Percentiles rank a stretch among this genome's conserved stretches.
Conservation (phyloP, 2,329 filamentous ascomycete species). For the Sodiomyces alkalinus region DNA sequence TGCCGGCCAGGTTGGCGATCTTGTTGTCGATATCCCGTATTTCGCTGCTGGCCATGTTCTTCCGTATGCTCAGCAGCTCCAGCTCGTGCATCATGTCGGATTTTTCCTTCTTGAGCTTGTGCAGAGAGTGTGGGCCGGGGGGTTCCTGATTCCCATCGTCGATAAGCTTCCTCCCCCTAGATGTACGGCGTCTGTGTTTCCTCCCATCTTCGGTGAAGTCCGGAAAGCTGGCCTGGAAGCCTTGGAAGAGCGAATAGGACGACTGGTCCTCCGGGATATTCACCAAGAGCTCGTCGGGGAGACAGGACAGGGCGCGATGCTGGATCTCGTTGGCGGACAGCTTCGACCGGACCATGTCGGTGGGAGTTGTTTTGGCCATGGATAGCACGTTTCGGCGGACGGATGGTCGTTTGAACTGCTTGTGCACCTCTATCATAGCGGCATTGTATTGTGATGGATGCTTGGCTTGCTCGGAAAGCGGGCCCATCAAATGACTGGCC, state of each 20-base stretch:
- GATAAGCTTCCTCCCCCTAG: slow-evolving; percentile 63
- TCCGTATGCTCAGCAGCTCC: slow-evolving; percentile 81
- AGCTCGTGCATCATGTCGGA: slow-evolving; percentile 67
- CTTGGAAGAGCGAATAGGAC: slow-evolving; percentile 87
- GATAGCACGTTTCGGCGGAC: slow-evolving; percentile 85
- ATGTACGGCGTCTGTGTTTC: slow-evolving; percentile 54
- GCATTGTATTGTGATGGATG: slow-evolving; percentile 54
- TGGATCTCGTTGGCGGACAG: slow-evolving; percentile 87
- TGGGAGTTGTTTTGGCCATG: slow-evolving; percentile 80
- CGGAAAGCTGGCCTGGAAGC: slow-evolving; percentile 82
- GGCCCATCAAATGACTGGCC: slow-evolving; percentile 74
- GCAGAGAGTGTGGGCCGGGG: slow-evolving; percentile 50
- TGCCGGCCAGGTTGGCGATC: slow-evolving; percentile 80
- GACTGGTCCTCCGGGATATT: slow-evolving; percentile 82
- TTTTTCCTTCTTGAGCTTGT: slow-evolving; percentile 66
- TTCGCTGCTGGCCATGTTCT: slow-evolving; percentile 95
- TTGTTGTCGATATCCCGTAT: slow-evolving; percentile 96
- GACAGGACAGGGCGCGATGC: slow-evolving; percentile 73
- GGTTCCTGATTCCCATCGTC: slow-evolving; percentile 41
- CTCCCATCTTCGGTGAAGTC: slow-evolving; percentile 53
- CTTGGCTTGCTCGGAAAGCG: slow-evolving; percentile 38
- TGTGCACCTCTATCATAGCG: slow-evolving; percentile 80
- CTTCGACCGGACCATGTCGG: slow-evolving; percentile 81
- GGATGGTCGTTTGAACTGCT: slow-evolving; percentile 68
- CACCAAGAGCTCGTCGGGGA: slow-evolving; percentile 77